Percentiles rank a stretch among this genome's conserved stretches.
Evolutionary conservation across 805 yeast species (phyloP).

Genomic region (Pichia gijzeniarum): DNA sequence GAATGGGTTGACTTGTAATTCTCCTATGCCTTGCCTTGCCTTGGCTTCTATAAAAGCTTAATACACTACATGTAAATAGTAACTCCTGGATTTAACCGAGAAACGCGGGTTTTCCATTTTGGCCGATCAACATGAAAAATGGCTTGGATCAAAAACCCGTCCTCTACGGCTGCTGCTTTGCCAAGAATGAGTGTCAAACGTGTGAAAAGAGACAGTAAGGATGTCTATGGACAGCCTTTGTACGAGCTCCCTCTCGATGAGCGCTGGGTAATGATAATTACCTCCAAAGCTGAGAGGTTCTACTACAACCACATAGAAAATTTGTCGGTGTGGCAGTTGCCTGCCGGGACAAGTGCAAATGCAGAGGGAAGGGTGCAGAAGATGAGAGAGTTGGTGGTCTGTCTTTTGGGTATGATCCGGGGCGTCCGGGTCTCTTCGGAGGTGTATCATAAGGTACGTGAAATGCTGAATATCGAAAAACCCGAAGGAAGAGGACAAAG

Average conservation of each 20-base stretch:
- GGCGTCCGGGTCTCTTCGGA: not conserved
- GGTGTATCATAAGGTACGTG: not conserved
- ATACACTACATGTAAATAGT: conserved; percentile 1
- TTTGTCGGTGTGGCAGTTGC: conserved; percentile 24
- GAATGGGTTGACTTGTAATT: conserved; percentile 39
- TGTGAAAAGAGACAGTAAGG: too few species aligned
- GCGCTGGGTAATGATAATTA: conserved; percentile 21
- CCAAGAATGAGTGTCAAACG: too few species aligned
- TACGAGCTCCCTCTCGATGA: conserved; percentile 15
- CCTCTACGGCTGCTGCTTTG: too few species aligned
- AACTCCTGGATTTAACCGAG: too few species aligned
- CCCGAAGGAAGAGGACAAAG: not conserved
- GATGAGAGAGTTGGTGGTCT: conserved; percentile 11
- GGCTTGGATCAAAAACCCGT: too few species aligned
- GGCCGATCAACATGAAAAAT: too few species aligned
- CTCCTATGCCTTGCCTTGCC: not conserved
- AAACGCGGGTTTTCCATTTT: too few species aligned
- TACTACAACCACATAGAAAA: conserved; percentile 13
- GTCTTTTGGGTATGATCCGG: conserved; percentile 13
- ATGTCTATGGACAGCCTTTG: conserved; percentile 1
- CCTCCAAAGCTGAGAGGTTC: conserved; percentile 21
- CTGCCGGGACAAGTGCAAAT: conserved; percentile 8
- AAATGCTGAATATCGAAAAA: not conserved
- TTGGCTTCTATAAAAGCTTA: conserved; percentile 12
- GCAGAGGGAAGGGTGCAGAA: conserved; percentile 7